Evolutionary conservation across 1,139 yeast species (phyloP), one percentile per base, ranked within the genome.

Genomic region (Sugiyamaella xylanicola): DNA sequence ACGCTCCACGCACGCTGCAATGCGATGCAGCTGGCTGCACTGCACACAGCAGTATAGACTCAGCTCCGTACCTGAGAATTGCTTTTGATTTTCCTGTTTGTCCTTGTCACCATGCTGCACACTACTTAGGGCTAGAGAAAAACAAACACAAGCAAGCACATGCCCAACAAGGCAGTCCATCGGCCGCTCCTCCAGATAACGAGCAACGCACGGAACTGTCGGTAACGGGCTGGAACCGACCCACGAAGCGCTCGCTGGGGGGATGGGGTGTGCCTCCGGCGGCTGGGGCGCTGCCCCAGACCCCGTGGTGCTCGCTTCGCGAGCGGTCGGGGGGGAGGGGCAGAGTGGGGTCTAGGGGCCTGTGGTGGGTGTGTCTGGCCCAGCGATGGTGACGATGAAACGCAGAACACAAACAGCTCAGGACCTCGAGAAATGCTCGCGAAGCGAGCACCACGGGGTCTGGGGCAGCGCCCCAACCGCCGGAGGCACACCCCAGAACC

Each of bases 51-150:
- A 32, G 15, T 13, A 8, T 7, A 7, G 13, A 8, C 37, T 32
- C 15, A 8, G 37, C 4, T 32, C 37, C 4, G 11, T 39, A 45
- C 27, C 56, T 61, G 35, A 60, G 56, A 48, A 53, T 59, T 25
- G 60, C 59, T 39, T 61, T 63, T 43, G 65, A 50, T 9, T 61
- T 61, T 45, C 61, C 63, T 9, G 53, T 64, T 35, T 54, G 65
- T 36, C 17, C 59, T 59, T 47, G 64, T 32, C 40, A 3, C 32
- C 47, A 3, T 59, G 40, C 47, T 44, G 35, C 35, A 62, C 54
- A 32, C 63, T 63, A 3, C 47, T 53, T 2, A 36, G 37, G 46
- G 54, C 56, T 5, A 60, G 42, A 46, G 17, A 35, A 15, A 20
- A 46, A 46, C 49, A 46, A 46, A 46, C 37, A 32, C 37, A 32